Evolutionary conservation across 345 rosid species (phyloP), one percentile per base, ranked within the genome.

Genomic region (Brassica carinata): DNA sequence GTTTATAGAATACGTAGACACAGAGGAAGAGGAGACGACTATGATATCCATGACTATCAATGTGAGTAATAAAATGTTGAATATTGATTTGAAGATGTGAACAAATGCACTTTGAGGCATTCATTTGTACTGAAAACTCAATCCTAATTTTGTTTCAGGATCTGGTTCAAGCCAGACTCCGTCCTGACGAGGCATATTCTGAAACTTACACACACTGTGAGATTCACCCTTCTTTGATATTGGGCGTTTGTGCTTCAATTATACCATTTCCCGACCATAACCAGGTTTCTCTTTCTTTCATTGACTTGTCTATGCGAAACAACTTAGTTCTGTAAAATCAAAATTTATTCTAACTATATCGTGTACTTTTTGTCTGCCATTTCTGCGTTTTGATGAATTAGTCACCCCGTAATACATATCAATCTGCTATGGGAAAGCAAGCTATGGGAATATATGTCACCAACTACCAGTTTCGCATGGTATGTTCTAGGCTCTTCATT

Each of bases 361-460:
- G 14, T 66, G 0, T 23, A 23, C 26, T 23, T 23, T 43, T 71
- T n/a, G 7, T 27, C 58, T 72, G 31, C 72, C 33, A n/a, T n/a
- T 34, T 70, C 15, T 64, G 23, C 51, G 31, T 18, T 81, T 78
- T 79, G 78, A 48, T 77, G 40, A 2, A 38, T 64, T 83, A 96
- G 99, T 96, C 99, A 64, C 98, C 98, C 1, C 97, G 99, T 93
- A 96, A 96, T 80, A 96, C 98, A 0, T 96, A 96, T 85, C 99
- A 96, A 83, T 96, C 99, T 68, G 98, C 99, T 33, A 96, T 96
- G 98, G 99, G 99, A 55, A 96, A 96, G 89, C 99, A 96, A 90
- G 99, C 99, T 69, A 96, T 96, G 98, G 99, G 99, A 75, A 93
- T 96, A 53, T 96, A 96, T 71, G 99, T 96, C 74, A 96, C 99